A percentile compares a stretch with the other conserved stretches of the same genome.
These are phyloP conservation scores for Hypoxylon rubiginosum DNA, from an alignment of 2,329 filamentous ascomycete species.

Conservation along the genomic window DNA sequence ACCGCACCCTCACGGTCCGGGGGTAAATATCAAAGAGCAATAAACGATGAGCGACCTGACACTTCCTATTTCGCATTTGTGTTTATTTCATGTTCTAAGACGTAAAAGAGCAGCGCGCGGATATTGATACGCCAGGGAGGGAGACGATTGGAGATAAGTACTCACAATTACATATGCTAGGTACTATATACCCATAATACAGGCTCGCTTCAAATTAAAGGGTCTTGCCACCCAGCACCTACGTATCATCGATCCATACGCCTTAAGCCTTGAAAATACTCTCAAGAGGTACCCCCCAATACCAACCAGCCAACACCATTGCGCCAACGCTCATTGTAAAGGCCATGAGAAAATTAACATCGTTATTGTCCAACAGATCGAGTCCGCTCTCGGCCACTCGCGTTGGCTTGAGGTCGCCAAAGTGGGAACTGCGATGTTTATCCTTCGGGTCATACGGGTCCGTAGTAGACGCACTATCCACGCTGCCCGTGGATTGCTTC, in stretches of 20 bases:
- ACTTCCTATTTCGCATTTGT: no score
- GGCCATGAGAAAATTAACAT: slow-evolving; percentile 95
- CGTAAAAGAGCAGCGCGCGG: no score
- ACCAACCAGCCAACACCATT: slow-evolving; percentile 75
- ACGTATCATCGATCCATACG: neutral
- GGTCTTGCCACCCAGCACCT: neutral
- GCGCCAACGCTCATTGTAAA: slow-evolving; percentile 81
- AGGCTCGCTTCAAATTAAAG: neutral
- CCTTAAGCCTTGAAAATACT: slow-evolving; percentile 56
- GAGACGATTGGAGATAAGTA: no score
- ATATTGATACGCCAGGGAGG: no score
- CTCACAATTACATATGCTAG: no score
- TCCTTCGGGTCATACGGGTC: slow-evolving; percentile 64
- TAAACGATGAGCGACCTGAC: no score
- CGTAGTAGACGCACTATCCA: slow-evolving; percentile 53
- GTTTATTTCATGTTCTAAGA: no score
- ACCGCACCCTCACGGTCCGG: no score
- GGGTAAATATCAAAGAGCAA: no score
- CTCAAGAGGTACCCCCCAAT: slow-evolving; percentile 69
- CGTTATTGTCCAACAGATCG: slow-evolving; percentile 93
- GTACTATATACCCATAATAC: neutral
- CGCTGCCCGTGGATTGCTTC: slow-evolving; percentile 54
- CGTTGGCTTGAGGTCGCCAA: slow-evolving; percentile 70
- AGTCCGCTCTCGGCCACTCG: slow-evolving; percentile 74
- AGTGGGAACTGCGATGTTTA: slow-evolving; percentile 65